Evolutionary conservation across 192 early-diverging fungal genomes (phyloP).

Genomic region (Obelidium mucronatum): DNA sequence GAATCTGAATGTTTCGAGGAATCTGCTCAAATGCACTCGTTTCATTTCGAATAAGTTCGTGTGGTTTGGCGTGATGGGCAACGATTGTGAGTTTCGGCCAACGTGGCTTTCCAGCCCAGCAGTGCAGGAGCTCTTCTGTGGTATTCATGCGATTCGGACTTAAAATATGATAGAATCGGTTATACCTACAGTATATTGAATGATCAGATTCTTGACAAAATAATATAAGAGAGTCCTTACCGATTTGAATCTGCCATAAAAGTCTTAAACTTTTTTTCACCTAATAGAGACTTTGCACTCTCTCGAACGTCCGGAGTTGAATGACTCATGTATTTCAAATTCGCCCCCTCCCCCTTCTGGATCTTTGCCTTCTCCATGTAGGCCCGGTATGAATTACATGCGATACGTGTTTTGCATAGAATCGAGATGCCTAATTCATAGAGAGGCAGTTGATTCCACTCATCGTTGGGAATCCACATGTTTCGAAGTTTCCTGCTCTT

Average conservation of each 20-base stretch:
- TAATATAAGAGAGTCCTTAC: too few species aligned
- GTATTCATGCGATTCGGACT: background rate
- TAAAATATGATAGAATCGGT: conserved; percentile 19
- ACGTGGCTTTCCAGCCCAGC: conserved; percentile 23
- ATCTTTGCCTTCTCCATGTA: background rate
- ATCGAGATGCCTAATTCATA: background rate
- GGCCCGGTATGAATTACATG: background rate
- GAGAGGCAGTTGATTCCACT: background rate
- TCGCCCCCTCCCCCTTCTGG: background rate
- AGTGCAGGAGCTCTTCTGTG: conserved; percentile 9
- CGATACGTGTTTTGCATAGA: conserved; percentile 8
- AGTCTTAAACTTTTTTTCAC: background rate
- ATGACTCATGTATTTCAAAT: background rate
- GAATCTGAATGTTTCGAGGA: too few species aligned
- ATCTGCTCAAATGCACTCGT: too few species aligned
- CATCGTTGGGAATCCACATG: background rate
- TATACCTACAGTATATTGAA: too few species aligned
- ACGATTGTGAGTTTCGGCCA: conserved; percentile 19
- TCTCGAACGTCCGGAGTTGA: background rate
- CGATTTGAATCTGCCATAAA: background rate
- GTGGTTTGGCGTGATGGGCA: background rate
- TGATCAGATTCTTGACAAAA: too few species aligned
- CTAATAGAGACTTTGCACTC: background rate
- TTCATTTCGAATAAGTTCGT: background rate
- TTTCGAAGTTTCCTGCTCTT: background rate